phyloP scores from a whole-genome alignment of 2,329 filamentous ascomycete genomes.

The Aspergillus jensenii region DNA sequence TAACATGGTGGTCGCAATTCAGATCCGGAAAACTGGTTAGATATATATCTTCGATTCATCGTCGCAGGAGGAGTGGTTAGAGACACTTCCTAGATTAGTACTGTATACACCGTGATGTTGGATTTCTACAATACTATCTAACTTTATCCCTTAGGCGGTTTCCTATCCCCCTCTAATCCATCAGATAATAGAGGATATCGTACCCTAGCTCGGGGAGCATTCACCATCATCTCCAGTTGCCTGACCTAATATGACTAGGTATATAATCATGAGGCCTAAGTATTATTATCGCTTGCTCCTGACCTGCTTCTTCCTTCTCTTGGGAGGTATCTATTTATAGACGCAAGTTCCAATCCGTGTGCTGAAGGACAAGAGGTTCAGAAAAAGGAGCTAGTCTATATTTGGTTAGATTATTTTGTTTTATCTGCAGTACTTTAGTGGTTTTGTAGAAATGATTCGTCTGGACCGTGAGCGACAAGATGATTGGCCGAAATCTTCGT shows the following conservation, averaged over 20 bases:
- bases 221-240: too few relatives aligned
- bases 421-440: too few relatives aligned
- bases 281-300: too few relatives aligned
- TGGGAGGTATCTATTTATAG: neutral
- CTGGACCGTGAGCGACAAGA: too few relatives aligned
- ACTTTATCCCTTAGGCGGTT: neutral
- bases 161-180: neutral
- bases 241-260: too few relatives aligned
- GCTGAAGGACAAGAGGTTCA: neutral
- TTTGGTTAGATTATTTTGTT: neutral
- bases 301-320: neutral
- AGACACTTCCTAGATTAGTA: neutral
- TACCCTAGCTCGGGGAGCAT: too few relatives aligned
- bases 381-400: neutral
- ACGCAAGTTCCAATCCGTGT: neutral
- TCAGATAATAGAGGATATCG: too few relatives aligned
- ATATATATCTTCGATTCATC: constrained; percentile 17
- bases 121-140: neutral
- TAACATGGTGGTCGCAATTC: too few relatives aligned
- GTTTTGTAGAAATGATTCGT: too few relatives aligned
- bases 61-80: neutral
- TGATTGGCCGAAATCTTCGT: too few relatives aligned
- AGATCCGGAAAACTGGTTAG: constrained; percentile 1
- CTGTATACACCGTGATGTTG: neutral
- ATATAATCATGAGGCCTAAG: too few relatives aligned